Conservation (phyloP, 768 basidiomycete genomes). For the Strobilomyces echinocephalus region DNA sequence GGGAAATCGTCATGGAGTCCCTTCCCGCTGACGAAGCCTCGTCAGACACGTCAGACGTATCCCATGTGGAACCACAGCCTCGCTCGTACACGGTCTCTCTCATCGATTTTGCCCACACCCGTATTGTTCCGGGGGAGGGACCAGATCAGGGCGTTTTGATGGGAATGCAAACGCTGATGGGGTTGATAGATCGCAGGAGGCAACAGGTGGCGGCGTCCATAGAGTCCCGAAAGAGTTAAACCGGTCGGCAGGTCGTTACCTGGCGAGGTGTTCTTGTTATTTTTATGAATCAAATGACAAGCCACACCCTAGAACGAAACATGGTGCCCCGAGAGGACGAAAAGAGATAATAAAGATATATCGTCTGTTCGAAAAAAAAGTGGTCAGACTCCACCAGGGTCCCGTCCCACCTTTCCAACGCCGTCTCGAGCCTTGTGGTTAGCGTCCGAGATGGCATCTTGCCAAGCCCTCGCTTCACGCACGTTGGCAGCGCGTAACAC, state of each 20-base stretch:
- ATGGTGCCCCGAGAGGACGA: neutral
- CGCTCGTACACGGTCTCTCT: slow-evolving; percentile 57
- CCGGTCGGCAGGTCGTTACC: neutral
- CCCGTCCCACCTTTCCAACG: neutral
- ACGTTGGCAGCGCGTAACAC: slow-evolving; percentile 51
- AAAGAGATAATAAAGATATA: slow-evolving; percentile 6
- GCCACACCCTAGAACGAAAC: neutral
- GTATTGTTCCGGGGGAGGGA: slow-evolving; percentile 61
- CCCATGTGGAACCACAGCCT: slow-evolving; percentile 3
- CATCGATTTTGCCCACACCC: slow-evolving; percentile 94
- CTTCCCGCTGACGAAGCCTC: slow-evolving; percentile 20
- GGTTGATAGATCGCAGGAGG: slow-evolving; percentile 56
- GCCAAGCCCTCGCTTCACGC: slow-evolving; percentile 57
- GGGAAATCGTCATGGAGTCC: slow-evolving; percentile 21
- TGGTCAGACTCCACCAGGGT: neutral
- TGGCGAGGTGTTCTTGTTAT: neutral
- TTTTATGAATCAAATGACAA: neutral
- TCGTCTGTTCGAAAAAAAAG: slow-evolving; percentile 34
- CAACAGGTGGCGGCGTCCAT: slow-evolving; percentile 33
- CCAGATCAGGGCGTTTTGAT: slow-evolving; percentile 73
- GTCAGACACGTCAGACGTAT: slow-evolving; percentile 41
- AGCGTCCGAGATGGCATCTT: slow-evolving; percentile 34
- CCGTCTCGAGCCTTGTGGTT: slow-evolving; percentile 13
- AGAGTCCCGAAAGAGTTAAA: neutral
- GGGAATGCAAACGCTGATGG: slow-evolving; percentile 65